Evolutionary conservation across 768 basidiomycete species (phyloP), one percentile per base, ranked within the genome.

Genomic region (Xanthoconium purpureum): DNA sequence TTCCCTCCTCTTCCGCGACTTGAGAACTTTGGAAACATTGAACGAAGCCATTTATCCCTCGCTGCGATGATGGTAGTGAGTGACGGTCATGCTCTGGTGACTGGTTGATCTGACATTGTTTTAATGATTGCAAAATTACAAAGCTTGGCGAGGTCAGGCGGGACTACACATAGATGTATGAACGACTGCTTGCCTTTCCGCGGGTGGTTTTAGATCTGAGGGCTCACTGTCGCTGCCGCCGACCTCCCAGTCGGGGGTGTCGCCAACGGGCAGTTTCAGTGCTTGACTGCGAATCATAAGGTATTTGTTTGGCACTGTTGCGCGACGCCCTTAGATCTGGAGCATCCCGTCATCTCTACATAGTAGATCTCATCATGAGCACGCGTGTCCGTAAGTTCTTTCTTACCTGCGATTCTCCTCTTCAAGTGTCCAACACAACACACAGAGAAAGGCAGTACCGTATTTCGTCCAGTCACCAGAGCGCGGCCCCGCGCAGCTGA

Each of bases 21-120:
- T 20, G 87, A 87, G 66, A 90, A 91, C 64, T 83, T 87, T 28
- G 85, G 83, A 59, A 91, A 89, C 15, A 78, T 80, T 14, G 72
- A 67, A 24, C 78, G 75, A 15, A 91, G 71, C 87, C 88, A 90
- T 69, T 79, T 81, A 28, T 89, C 83, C 39, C 89, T 80, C 30
- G 89, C 89, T 90, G 62, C 43, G 61, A 50, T 52, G 50, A 53
- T 48, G 48, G 46, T 37, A 29, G 60, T 59, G 58, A 61, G 54
- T 58, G 57, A 59, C 38, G 24, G 56, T 55, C 36, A 56, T 56
- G 56, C 20, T 47, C 38, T 54, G 50, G 54, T 50, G 58, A 55
- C 20, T 57, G 50, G 36, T 20, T 61, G 53, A 30, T 51, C 48
- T 59, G 53, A 85, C 88, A 91, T 79, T 89, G 89, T 61, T 80